Percentiles rank a stretch among this genome's conserved stretches.
These are phyloP conservation scores for Verticillium tricorpus DNA, from an alignment of 2,329 filamentous ascomycete genomes.

Conservation along the genomic window DNA sequence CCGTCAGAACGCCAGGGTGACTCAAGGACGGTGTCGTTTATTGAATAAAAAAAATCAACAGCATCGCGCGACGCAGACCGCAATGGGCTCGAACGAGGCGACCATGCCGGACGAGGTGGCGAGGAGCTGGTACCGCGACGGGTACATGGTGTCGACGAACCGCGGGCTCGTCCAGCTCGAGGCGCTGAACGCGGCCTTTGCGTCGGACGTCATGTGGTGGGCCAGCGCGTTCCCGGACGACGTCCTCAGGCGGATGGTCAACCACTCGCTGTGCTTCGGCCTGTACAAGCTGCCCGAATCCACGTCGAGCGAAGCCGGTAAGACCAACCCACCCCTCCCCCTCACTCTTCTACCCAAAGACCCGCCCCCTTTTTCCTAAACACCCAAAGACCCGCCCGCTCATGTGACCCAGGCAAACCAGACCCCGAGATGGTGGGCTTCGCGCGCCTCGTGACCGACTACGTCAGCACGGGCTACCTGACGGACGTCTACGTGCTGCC, in stretches of 20 bases:
- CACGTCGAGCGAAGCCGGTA: slow-evolving; percentile 26
- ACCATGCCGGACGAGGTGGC: slow-evolving; percentile 12
- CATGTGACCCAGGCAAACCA: slow-evolving; percentile 8
- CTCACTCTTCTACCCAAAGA: background rate
- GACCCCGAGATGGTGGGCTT: slow-evolving; percentile 33
- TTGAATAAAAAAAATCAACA: background rate
- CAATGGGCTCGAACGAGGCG: background rate
- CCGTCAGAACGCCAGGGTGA: background rate
- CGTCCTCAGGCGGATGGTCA: slow-evolving; percentile 45
- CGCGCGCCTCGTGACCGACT: slow-evolving; percentile 20
- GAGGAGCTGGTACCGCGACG: slow-evolving; percentile 44
- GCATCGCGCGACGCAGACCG: background rate
- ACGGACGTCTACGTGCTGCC: slow-evolving; percentile 64
- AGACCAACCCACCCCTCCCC: slow-evolving; percentile 1
- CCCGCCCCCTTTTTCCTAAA: too few species aligned
- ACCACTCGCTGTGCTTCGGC: slow-evolving; percentile 56
- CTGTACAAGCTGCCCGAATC: slow-evolving; percentile 40
- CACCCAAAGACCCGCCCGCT: background rate
- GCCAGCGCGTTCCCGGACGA: slow-evolving; percentile 44
- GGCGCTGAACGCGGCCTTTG: slow-evolving; percentile 51
- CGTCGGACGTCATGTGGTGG: slow-evolving; percentile 58
- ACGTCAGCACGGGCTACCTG: slow-evolving; percentile 18
- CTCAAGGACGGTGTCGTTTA: background rate
- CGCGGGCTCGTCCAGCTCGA: slow-evolving; percentile 47
- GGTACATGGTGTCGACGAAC: slow-evolving; percentile 59